Evolutionary conservation across 2,329 filamentous ascomycete species (phyloP).

Genomic region (Colletotrichum falcatum): DNA sequence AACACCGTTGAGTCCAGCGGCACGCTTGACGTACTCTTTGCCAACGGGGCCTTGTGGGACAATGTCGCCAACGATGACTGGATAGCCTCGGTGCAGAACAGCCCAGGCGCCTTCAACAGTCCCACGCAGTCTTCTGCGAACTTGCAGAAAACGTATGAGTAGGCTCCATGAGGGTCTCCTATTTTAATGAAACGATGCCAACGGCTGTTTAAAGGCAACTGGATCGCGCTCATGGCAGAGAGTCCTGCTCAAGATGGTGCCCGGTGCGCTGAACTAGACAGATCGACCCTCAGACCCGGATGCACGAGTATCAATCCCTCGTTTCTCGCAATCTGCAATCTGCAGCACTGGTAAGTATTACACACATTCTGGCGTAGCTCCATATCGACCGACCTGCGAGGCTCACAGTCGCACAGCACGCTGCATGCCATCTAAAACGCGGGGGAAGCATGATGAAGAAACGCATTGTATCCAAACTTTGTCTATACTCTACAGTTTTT

Average conservation of each 20-base stretch:
- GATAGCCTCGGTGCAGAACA: slow-evolving; percentile 32
- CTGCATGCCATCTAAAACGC: neutral
- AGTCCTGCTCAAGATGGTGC: neutral
- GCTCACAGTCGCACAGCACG: neutral
- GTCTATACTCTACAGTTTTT: slow-evolving; percentile 6
- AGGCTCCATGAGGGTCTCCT: neutral
- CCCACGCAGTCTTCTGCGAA: slow-evolving; percentile 10
- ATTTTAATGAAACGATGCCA: neutral
- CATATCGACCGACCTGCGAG: neutral
- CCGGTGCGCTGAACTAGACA: neutral
- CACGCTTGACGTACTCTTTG: slow-evolving; percentile 36
- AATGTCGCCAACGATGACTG: slow-evolving; percentile 30
- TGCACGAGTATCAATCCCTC: neutral
- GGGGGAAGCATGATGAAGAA: neutral
- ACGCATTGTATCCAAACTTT: slow-evolving; percentile 1
- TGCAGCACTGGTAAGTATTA: neutral
- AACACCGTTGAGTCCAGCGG: slow-evolving; percentile 33
- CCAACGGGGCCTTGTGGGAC: slow-evolving; percentile 31
- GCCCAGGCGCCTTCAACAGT: slow-evolving; percentile 17
- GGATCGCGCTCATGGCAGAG: neutral
- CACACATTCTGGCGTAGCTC: neutral
- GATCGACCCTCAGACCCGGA: too few relatives aligned
- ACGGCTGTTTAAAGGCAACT: neutral
- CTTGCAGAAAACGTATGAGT: slow-evolving; percentile 30
- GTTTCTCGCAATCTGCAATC: neutral